Percentiles rank a stretch among this genome's conserved stretches.
These are phyloP conservation scores for Salix udensis DNA, from an alignment of 345 rosid species.

Conservation along the genomic window DNA sequence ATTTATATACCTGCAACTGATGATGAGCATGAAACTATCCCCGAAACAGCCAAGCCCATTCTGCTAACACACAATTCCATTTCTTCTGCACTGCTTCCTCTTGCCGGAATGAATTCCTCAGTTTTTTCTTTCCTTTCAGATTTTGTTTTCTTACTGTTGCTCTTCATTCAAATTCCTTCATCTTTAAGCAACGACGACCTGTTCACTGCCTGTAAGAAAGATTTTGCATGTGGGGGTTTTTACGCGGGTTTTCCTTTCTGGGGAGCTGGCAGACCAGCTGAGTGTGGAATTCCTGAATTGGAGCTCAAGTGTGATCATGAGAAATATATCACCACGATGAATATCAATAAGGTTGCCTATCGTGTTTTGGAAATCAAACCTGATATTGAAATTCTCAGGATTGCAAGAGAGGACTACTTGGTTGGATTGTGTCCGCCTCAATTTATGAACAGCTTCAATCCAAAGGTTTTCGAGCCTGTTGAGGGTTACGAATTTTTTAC, in stretches of 20 bases:
- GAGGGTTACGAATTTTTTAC: constrained; percentile 1
- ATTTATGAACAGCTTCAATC: constrained; percentile 20
- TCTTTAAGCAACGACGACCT: neutral
- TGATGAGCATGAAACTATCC: neutral
- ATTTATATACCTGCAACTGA: neutral
- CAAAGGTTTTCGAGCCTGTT: neutral
- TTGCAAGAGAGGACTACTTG: no score
- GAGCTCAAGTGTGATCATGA: constrained; percentile 27
- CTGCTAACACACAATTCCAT: neutral
- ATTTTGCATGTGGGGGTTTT: constrained; percentile 31
- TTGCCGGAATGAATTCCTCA: neutral
- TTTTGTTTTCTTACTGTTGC: neutral
- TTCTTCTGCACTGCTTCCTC: neutral
- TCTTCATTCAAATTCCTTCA: neutral
- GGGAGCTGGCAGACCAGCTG: neutral
- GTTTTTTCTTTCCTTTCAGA: neutral
- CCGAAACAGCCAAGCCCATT: neutral
- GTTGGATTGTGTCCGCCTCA: constrained; percentile 10
- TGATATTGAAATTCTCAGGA: neutral
- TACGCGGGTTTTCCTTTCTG: constrained; percentile 38
- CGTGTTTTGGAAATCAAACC: constrained; percentile 12
- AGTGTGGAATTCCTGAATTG: constrained; percentile 36
- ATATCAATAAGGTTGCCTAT: constrained; percentile 14
- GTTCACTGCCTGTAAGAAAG: neutral
- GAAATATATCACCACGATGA: neutral